These are phyloP conservation scores for Plasmodium reichenowi DNA, from an alignment of 169 alveolate genomes.

Conservation along the genomic window DNA sequence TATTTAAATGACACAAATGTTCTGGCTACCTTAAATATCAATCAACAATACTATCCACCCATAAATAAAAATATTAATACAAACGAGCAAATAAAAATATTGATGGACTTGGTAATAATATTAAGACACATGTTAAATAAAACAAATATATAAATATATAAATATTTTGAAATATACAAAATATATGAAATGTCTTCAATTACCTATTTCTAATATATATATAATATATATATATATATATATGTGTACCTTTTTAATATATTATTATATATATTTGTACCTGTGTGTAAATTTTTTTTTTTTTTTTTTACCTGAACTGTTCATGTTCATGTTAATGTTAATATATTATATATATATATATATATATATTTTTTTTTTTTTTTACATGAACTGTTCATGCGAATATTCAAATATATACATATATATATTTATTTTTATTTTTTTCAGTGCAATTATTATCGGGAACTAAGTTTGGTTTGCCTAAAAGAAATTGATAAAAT, in stretches of 20 bases:
- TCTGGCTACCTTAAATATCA: neutral
- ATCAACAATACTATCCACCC: neutral
- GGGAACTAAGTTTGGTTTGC: constrained; percentile 53
- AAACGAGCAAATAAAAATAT: constrained; percentile 36
- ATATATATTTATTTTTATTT: neutral
- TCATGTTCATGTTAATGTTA: neutral
- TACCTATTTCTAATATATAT: too few relatives aligned
- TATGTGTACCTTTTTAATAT: too few relatives aligned
- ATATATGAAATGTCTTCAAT: too few relatives aligned
- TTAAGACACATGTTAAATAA: too few relatives aligned
- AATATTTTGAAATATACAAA: too few relatives aligned
- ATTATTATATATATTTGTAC: too few relatives aligned
- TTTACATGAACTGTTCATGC: constrained; percentile 16
- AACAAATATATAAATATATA: too few relatives aligned
- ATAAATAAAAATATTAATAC: constrained; percentile 10
- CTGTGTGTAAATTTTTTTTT: constrained; percentile 6
- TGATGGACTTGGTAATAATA: constrained; percentile 28
- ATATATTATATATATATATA: neutral
- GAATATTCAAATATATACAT: neutral
- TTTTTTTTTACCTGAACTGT: constrained; percentile 2
- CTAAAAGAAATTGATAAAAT: constrained; percentile 72
- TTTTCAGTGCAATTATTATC: constrained; percentile 63
- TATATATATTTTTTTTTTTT: neutral
- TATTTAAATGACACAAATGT: constrained; percentile 12
- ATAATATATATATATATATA: too few relatives aligned